These are phyloP conservation scores for Epichloe sibirici DNA, from an alignment of 2,329 filamentous ascomycete genomes.

Conservation along the genomic window DNA sequence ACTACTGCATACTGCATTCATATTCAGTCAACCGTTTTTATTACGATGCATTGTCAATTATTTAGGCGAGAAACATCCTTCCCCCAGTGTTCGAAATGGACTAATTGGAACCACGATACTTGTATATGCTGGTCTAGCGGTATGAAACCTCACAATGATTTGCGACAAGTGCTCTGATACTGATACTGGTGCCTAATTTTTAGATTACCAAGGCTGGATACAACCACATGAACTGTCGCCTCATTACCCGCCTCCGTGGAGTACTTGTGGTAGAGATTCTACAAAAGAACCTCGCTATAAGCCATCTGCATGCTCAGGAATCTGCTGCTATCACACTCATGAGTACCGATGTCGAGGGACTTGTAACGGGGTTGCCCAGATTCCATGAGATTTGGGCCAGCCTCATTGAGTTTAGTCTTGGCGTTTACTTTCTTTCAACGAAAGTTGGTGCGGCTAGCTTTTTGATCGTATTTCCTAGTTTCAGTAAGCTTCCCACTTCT, in stretches of 20 bases:
- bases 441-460: conserved; percentile 5
- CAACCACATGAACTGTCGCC: conserved; percentile 19
- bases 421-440: conserved; percentile 7
- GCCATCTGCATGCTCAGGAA: conserved; percentile 17
- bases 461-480: conserved; percentile 53
- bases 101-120: conserved; percentile 27
- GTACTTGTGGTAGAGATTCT: conserved; percentile 33
- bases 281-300: conserved; percentile 26
- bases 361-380: conserved; percentile 12
- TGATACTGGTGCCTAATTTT: not conserved
- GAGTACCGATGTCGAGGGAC: conserved; percentile 30
- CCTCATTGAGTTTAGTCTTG: conserved; percentile 12
- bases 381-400: conserved; percentile 24
- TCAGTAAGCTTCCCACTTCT: conserved; percentile 15
- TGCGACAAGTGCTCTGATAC: conserved; percentile 2
- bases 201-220: conserved; percentile 12
- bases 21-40: conserved; percentile 28
- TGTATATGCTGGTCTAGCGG: conserved; percentile 29
- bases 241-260: conserved; percentile 20
- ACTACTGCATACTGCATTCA: conserved; percentile 19
- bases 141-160: conserved; percentile 12
- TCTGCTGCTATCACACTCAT: conserved; percentile 29
- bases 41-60: conserved; percentile 19
- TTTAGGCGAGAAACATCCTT: conserved; percentile 11
- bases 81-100: conserved; percentile 14